Evolutionary conservation across 768 basidiomycete genomes (phyloP), one percentile per base, ranked within the genome.

Genomic region (Botryobasidium botryosum): DNA sequence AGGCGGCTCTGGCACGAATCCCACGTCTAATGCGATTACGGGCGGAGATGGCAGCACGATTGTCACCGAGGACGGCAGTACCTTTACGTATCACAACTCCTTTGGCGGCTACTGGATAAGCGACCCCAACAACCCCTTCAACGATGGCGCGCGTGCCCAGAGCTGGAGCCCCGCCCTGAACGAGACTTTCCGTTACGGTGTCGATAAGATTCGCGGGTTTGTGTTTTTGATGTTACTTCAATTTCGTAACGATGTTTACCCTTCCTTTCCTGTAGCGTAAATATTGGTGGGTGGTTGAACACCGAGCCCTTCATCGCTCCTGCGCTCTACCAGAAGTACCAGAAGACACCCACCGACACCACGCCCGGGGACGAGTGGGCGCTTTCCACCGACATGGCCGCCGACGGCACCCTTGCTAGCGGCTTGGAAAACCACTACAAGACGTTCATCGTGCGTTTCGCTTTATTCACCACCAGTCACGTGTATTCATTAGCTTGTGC

Each of bases 101-200:
- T 85, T 84, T 56, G 87, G 87, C 50, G 94, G 94, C 3, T 66
- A 56, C 49, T 99, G 92, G 92, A 84, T 87, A 55, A 79, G 71
- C 60, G 81, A 94, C 57, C 69, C 75, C 27, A 70, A 73, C 25
- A 73, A 91, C 57, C 90, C 90, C 0, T 83, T 83, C 62, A 78
- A 81, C 63, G 77, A 83, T 54, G 73, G 73, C 37, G 92, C 90
- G 1, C 69, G 68, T 45, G 66, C 81, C 10, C 85, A 96, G 55
- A 76, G 44, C 35, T 58, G 57, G 50, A 50, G 51, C 2, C 61
- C 61, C 1, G 45, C 56, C 24, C 40, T 66, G 6, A 44, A 47
- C 13, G 51, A 55, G 17, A 27, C 45, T 10, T 59, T 13, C 18
- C 10, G 53, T 51, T 50, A 53, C 44, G 18, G 17, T n/a, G 12